Base-by-base conservation (phyloP, 495 filamentous ascomycete species). In the Talaromyces adpressus region DNA sequence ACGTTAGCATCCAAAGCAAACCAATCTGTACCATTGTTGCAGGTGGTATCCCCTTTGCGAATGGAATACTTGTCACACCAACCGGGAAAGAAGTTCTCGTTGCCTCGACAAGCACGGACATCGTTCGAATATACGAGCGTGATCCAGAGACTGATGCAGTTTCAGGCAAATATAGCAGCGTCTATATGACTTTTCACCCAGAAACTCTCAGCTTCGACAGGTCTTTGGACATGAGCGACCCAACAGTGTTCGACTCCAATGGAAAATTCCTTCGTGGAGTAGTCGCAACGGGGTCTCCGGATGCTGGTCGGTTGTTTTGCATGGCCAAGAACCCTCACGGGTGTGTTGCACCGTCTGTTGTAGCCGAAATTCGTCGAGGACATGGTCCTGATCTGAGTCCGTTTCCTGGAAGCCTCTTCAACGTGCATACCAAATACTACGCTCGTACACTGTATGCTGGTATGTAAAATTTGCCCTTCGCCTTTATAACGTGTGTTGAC, bases 351-450 rank as follows among this genome's bases (percentile, higher is more conserved):
- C 60, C 60, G 9, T 62, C 60, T 22, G 60, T 62, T n/a, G 60
- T 62, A 5, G 60, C 60, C 27, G 60, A 62, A 22, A 53, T 62
- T n/a, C 60, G 60, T 32, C 45, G 60, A 51, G 60, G 60, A 22
- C 18, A 53, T 36, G 47, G 60, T 5, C 41, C 20, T 30, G 60
- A 62, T 62, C 60, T 62, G 2, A 53, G 60, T 14, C 60, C 60
- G 25, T 62, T 62, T 39, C 60, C 60, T 51, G 60, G 60, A 36
- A 62, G 60, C 30, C 60, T 62, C 8, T 62, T 62, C 45, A 62
- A 53, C 29, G 29, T 62, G 25, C 16, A 36, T 20, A 62, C 23
- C 6, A 53, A 36, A 53, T 62, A 62, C 45, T 62, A 52, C 41
- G 60, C 60, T 22, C 41, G 41, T 7, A 62, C 60, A 20, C 29